phyloP scores from a whole-genome alignment of 1,284 basidiomycete genomes.

The Golubevia pallescens region DNA sequence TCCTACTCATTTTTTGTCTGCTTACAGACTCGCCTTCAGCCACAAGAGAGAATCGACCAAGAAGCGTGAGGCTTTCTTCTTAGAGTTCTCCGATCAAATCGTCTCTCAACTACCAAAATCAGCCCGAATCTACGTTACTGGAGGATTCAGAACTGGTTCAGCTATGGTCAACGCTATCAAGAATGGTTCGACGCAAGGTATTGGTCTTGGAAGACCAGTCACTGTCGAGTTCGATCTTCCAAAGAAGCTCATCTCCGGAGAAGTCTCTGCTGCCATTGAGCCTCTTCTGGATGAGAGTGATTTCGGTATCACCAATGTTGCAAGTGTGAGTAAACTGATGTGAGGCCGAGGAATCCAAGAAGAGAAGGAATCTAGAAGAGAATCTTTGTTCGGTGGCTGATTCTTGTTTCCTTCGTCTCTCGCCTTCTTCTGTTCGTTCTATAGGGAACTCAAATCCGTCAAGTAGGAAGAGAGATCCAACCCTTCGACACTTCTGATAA shows the following conservation, averaged over 20 bases:
- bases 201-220: slow-evolving; percentile 20
- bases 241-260: slow-evolving; percentile 14
- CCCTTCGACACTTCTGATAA: slow-evolving; percentile 10
- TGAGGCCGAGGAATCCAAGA: no score
- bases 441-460: slow-evolving; percentile 16
- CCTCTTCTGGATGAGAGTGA: slow-evolving; percentile 13
- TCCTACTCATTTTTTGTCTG: no score
- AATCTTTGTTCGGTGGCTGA: no score
- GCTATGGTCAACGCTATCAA: slow-evolving; percentile 20
- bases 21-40: slow-evolving; percentile 8
- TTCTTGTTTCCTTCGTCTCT: no score
- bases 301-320: slow-evolving; percentile 15
- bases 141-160: slow-evolving; percentile 19
- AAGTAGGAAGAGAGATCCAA: slow-evolving; percentile 15
- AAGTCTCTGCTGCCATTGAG: slow-evolving; percentile 12
- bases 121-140: slow-evolving; percentile 23
- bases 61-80: slow-evolving; percentile 23
- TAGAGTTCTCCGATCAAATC: slow-evolving; percentile 20
- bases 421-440: background rate
- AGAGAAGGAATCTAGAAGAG: no score
- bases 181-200: slow-evolving; percentile 14
- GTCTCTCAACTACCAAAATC: slow-evolving; percentile 5
- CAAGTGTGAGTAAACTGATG: no score
- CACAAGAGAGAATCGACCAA: slow-evolving; percentile 19
- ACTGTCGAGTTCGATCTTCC: slow-evolving; percentile 19